These are phyloP conservation scores for Pleurostoma richardsiae DNA, from an alignment of 2,329 filamentous ascomycete species.

Conservation along the genomic window DNA sequence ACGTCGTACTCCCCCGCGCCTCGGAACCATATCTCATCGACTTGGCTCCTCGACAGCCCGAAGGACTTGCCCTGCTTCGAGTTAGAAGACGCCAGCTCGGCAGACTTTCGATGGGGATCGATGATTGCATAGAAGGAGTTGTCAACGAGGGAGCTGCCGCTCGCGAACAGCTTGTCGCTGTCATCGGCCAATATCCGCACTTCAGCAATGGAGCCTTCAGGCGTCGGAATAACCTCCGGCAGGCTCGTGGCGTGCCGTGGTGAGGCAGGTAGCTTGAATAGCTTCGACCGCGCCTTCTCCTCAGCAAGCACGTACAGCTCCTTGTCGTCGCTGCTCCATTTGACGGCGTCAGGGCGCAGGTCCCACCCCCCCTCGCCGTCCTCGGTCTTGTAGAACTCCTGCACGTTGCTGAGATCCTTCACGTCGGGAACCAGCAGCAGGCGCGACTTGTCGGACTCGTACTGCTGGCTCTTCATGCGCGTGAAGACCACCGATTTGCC, in stretches of 20 bases:
- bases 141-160: constrained; percentile 64
- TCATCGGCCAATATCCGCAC: constrained; percentile 45
- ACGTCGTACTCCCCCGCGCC: constrained; percentile 60
- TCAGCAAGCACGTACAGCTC: constrained; percentile 72
- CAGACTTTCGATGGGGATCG: constrained; percentile 32
- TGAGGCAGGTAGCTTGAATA: constrained; percentile 58
- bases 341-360: constrained; percentile 47
- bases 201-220: constrained; percentile 49
- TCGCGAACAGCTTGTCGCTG: constrained; percentile 52
- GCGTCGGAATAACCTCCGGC: constrained; percentile 41
- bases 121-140: constrained; percentile 65
- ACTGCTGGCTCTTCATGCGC: constrained; percentile 70
- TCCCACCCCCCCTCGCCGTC: constrained; percentile 63
- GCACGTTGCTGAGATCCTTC: constrained; percentile 47
- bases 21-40: constrained; percentile 64
- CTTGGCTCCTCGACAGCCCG: constrained; percentile 58
- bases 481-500: constrained; percentile 70
- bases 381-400: constrained; percentile 56
- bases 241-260: constrained; percentile 41
- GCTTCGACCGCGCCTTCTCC: constrained; percentile 54
- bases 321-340: constrained; percentile 54
- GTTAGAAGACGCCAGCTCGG: constrained; percentile 53
- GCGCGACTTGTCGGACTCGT: constrained; percentile 75
- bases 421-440: constrained; percentile 62
- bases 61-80: constrained; percentile 62